Base-by-base conservation (phyloP, 257 asterid species). In the Ilex aquifolium region DNA sequence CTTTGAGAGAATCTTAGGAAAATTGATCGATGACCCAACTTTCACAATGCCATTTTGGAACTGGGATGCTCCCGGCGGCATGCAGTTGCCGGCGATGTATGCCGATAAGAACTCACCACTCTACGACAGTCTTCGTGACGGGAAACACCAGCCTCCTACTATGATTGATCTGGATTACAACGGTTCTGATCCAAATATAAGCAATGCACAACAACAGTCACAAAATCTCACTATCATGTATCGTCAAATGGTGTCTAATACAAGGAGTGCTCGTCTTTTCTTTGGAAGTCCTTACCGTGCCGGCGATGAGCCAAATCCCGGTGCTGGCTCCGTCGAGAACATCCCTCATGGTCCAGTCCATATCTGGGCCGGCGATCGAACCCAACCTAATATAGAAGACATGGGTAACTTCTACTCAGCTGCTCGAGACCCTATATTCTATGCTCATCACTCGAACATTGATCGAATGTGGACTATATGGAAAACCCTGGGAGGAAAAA, bases 341-440 rank as follows among this genome's bases (percentile, higher is more conserved):
- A 78, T 77, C 6, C 78, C 87, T 11, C 95, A 86, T 72, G 50
- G 49, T 3, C 60, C 80, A 1, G 61, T 68, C 27, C 95, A 85
- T 30, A 58, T 61, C 40, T 82, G 69, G 68, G 77, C 67, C 1
- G 95, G 95, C 0, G 73, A 82, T 30, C 82, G 82, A 0, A 56
- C 58, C 27, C 68, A 79, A 46, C 50, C 58, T 2, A 64, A 64
- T 66, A 1, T 7, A 0, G 95, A 83, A 31, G 76, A 86, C 70
- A 73, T 86, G 91, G 95, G 95, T 0, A 85, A 82, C 69, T 85
- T 85, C 61, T 81, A 86, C 65, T 83, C 90, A 0, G 88, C 95
- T 0, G 91, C 79, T 0, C 67, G 91, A 67, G 96, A 88, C 65
- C 27, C 71, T 0, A 0, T 78, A 17, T 88, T 88, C 77, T 88